phyloP scores from a whole-genome alignment of 2,329 filamentous ascomycete species.

The Arthrinium puccinioides region DNA sequence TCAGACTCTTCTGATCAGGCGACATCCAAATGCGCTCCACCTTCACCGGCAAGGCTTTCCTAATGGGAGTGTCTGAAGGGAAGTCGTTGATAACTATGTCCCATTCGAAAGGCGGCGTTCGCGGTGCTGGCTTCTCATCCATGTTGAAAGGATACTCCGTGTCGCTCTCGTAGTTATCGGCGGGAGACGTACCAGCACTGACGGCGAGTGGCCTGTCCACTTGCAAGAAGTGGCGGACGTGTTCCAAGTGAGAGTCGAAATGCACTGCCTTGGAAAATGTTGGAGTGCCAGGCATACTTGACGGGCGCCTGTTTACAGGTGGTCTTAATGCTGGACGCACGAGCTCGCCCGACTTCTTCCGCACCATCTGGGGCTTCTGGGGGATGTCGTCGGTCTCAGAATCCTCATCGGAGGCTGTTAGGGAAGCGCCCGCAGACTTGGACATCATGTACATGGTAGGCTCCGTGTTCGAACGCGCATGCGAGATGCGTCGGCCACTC shows the following conservation, averaged over 20 bases:
- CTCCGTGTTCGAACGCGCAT: slow-evolving; percentile 51
- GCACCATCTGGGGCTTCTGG: slow-evolving; percentile 81
- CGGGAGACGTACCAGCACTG: slow-evolving; percentile 86
- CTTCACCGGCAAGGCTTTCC: slow-evolving; percentile 61
- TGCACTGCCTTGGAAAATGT: slow-evolving; percentile 97
- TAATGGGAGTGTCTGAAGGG: slow-evolving; percentile 56
- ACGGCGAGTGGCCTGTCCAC: slow-evolving; percentile 93
- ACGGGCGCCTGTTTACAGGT: slow-evolving; percentile 72
- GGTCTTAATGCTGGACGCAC: slow-evolving; percentile 86
- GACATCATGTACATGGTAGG: slow-evolving; percentile 37
- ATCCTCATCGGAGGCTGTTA: slow-evolving; percentile 54
- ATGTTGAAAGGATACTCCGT: slow-evolving; percentile 77
- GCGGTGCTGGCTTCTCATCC: slow-evolving; percentile 30
- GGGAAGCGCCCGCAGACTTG: slow-evolving; percentile 41
- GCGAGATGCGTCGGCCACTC: slow-evolving; percentile 34
- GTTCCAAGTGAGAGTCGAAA: slow-evolving; percentile 93
- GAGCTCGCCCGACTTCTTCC: slow-evolving; percentile 96
- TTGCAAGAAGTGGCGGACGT: slow-evolving; percentile 91
- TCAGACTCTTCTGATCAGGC: slow-evolving; percentile 74
- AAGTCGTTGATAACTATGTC: slow-evolving; percentile 83
- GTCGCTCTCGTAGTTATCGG: slow-evolving; percentile 81
- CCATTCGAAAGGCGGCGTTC: slow-evolving; percentile 64
- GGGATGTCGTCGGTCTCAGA: slow-evolving; percentile 47
- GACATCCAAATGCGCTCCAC: slow-evolving; percentile 86
- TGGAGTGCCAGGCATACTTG: slow-evolving; percentile 95